phyloP scores from a whole-genome alignment of 1,284 basidiomycete genomes.

The Apiotrichum mycotoxinovorans region DNA sequence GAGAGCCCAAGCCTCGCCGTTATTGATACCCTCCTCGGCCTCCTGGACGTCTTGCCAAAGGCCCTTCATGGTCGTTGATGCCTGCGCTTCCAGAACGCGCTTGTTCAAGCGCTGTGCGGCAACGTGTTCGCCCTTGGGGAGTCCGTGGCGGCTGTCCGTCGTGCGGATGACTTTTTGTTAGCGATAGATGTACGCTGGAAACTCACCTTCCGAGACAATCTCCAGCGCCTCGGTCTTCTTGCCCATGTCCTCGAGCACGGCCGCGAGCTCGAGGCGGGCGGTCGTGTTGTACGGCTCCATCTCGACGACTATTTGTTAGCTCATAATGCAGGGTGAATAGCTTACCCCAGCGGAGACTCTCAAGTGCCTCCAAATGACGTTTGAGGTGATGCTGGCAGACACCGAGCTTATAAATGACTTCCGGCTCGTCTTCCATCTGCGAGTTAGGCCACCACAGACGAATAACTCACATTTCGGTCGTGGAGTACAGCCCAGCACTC shows the following conservation, averaged over 20 bases:
- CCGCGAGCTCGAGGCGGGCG: conserved; percentile 81
- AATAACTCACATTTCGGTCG: conserved; percentile 52
- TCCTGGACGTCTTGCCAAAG: conserved; percentile 48
- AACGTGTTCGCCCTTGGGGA: conserved; percentile 26
- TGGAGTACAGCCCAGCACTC: conserved; percentile 72
- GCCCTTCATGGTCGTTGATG: conserved; percentile 40
- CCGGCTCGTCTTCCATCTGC: conserved; percentile 23
- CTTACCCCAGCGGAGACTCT: conserved; percentile 76
- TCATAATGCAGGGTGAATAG: neutral
- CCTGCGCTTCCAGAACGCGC: conserved; percentile 38
- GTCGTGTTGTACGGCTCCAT: conserved; percentile 72
- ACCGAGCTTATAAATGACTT: conserved; percentile 56
- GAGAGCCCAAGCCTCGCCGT: conserved; percentile 48
- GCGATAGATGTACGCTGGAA: neutral
- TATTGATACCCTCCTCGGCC: conserved; percentile 43
- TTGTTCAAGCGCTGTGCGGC: conserved; percentile 31
- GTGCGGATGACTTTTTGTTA: conserved; percentile 23
- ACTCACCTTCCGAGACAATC: conserved; percentile 75
- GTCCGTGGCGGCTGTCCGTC: conserved; percentile 16
- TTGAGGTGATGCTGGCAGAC: conserved; percentile 70
- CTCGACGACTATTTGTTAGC: conserved; percentile 59
- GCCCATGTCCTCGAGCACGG: conserved; percentile 74
- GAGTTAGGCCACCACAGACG: neutral
- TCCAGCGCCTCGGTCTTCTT: conserved; percentile 77
- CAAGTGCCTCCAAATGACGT: conserved; percentile 68